Evolutionary conservation across 805 yeast species (phyloP), one percentile per base, ranked within the genome.

Genomic region (Candida succiphila): DNA sequence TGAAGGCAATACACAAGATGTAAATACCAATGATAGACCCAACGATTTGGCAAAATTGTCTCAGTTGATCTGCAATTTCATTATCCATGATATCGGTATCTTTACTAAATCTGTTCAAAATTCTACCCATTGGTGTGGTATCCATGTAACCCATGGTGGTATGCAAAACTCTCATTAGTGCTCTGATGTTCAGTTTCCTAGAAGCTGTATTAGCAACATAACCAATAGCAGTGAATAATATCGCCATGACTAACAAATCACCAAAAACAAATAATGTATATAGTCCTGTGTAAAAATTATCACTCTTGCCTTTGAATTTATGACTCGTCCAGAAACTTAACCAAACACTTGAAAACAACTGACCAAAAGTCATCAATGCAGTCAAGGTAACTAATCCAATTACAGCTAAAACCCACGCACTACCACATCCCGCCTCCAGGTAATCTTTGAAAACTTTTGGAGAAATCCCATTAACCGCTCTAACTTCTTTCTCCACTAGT

Each of bases 91-190:
- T 74, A 50, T 86, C 94, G 0, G 92, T 80, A 51, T 86, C 95
- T 40, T 84, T 84, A 1, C 95, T 84, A 55, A 85, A 86, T 43
- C 95, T 63, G 55, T 84, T 86, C 49, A 87, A 61, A 37, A 87
- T 74, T 44, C 95, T 66, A 3, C 96, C 95, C 67, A 83, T 69
- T 21, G 96, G 96, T 0, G 94, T 80, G 2, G 86, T 75, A 46
- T 86, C 95, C 56, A 85, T 68, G 52, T 73, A 86, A 0, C 75
- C 56, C 92, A 85, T 85, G 32, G 94, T 94, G 0, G 92, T 76
- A 40, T 75, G 78, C 43, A 86, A 61, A 8, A 86, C 65, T 21
- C 64, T 68, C 26, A 63, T 52, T 34, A 78, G 63, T 0, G 95
- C 88, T 36, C 49, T 46, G 31, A 78, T 60, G 48, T 84, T 84